Evolutionary conservation across 2,329 filamentous ascomycete genomes (phyloP), one percentile per base, ranked within the genome.

Genomic region (Phoma sp.): DNA sequence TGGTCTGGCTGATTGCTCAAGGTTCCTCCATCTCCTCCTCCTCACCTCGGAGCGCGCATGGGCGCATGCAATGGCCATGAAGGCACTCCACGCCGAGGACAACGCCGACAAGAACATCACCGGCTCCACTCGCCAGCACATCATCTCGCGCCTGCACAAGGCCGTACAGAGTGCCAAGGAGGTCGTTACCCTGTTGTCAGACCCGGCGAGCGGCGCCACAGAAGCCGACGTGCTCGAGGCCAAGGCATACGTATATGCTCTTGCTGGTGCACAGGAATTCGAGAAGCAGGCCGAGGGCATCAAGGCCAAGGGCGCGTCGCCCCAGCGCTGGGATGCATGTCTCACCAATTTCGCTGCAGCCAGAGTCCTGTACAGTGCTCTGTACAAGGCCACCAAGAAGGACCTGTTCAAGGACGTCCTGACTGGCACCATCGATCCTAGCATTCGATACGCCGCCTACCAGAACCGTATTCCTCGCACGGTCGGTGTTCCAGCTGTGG

Each of bases 31-130:
- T 29, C 82, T 97, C n/a, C 82, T 94, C 29, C 83, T 99, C 52
- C 86, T 97, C 69, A 90, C 87, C 35, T 88, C 93, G 57, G 95
- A 99, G 79, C 86, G 95, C 61, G 91, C 93, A 46, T 98, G 92
- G 91, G 94, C 95, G 33, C 89, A 96, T 75, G 94, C 93, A 54
- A 96, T 98, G 92, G 87, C 90, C 72, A 92, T 97, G 84, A 97
- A 96, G 77, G 85, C 91, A 4, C 81, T 86, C 19, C 91, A 96
- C 73, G 85, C 90, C 35, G 84, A 90, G 65, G 91, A 95, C 66
- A 87, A 88, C 57, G 80, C 82, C 33, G 78, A 82, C 47, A 90
- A 91, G 74, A 88, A 88, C 43, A 89, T 96, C 61, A 85, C 88
- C 25, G 89, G 92, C 57, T 86, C 89, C 47, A 89, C 91, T 17